Evolutionary conservation across 495 filamentous ascomycete genomes (phyloP).

Genomic region (Pseudevernia furfuracea): DNA sequence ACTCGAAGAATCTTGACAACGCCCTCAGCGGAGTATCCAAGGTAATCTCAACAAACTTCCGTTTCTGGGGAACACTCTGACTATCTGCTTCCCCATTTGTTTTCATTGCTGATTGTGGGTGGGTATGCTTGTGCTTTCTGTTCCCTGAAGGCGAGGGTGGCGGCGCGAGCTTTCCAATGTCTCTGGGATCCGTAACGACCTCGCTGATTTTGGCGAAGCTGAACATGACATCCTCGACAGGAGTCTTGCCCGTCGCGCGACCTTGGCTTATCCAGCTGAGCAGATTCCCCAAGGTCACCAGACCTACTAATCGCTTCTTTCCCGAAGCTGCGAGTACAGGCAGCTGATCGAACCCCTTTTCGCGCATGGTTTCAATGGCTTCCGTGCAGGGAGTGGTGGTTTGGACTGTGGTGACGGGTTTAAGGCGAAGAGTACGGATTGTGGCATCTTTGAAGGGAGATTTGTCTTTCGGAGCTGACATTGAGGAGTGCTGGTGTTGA

Average conservation of each 20-base stretch:
- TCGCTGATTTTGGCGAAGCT: slow-evolving; percentile 80
- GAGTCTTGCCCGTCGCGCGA: slow-evolving; percentile 60
- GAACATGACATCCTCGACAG: slow-evolving; percentile 90
- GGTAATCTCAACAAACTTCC: slow-evolving; percentile 89
- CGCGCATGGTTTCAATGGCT: slow-evolving; percentile 93
- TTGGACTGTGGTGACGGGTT: slow-evolving; percentile 80
- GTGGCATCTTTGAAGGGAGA: slow-evolving; percentile 66
- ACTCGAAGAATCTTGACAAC: slow-evolving; percentile 88
- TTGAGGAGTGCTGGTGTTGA: slow-evolving; percentile 15
- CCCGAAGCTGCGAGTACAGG: slow-evolving; percentile 68
- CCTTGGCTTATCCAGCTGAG: slow-evolving; percentile 79
- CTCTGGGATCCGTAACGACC: slow-evolving; percentile 73
- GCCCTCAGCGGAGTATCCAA: slow-evolving; percentile 76
- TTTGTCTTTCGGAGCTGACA: slow-evolving; percentile 29
- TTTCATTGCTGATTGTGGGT: slow-evolving; percentile 7
- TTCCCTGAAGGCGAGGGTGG: slow-evolving; percentile 6
- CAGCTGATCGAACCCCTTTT: slow-evolving; percentile 92
- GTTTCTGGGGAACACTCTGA: slow-evolving; percentile 34
- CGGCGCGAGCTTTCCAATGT: slow-evolving; percentile 36
- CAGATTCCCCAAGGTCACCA: slow-evolving; percentile 91
- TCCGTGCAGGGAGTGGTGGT: slow-evolving; percentile 61
- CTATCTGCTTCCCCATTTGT: slow-evolving; percentile 27
- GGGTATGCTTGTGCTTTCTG: background rate
- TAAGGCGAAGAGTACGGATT: slow-evolving; percentile 72
- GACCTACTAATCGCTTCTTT: slow-evolving; percentile 67